phyloP scores from a whole-genome alignment of 140 eudicot genomes.

The Oenanthe javanica region DNA sequence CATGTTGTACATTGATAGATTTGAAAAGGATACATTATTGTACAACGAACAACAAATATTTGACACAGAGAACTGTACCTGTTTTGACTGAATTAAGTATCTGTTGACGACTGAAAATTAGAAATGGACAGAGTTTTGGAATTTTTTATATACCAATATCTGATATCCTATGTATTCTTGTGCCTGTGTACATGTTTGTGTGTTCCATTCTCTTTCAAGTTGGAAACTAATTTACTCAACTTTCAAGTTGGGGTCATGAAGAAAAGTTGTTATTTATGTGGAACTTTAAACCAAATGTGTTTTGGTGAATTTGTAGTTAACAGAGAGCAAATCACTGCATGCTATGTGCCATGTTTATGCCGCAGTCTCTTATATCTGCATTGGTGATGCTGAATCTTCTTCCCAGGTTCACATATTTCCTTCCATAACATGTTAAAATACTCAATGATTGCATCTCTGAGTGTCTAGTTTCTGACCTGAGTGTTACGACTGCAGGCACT shows the following conservation, averaged over 20 bases:
- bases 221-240: background rate
- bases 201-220: background rate
- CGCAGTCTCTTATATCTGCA: conserved; percentile 76
- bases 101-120: background rate
- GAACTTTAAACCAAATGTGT: background rate
- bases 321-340: conserved; percentile 87
- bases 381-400: conserved; percentile 92
- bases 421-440: background rate
- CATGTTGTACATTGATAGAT: too few species aligned
- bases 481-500: conserved; percentile 51
- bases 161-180: background rate
- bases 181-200: background rate
- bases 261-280: background rate
- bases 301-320: conserved; percentile 37
- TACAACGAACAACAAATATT: background rate
- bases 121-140: background rate
- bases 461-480: background rate
- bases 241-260: background rate
- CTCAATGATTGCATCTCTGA: background rate
- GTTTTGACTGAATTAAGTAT: background rate
- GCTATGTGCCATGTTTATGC: conserved; percentile 88
- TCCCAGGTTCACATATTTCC: conserved; percentile 42
- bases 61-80: background rate
- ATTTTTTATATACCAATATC: background rate
- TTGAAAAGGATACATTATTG: background rate